Base-by-base conservation (phyloP, 192 early-diverging fungal genomes). In the Coemansia biformis region DNA sequence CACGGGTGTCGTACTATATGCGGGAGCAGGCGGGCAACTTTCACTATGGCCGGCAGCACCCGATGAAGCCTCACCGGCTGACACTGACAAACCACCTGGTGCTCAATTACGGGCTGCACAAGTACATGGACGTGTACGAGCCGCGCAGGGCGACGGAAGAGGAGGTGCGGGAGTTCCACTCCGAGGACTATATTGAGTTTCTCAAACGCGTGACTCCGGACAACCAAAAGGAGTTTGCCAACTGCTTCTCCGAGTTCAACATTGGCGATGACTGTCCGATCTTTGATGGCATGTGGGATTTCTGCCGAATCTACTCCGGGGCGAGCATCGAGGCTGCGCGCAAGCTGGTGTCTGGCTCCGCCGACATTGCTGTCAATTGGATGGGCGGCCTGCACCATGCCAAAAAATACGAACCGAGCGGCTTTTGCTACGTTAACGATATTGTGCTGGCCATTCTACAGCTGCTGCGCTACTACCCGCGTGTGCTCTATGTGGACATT, bases 181-280 rank as follows among this genome's bases (percentile, higher is more conserved):
- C 91, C 16, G 83, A 89, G 17, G 92, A 95, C 48, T 99, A 99
- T 58, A 89, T 99, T 30, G 90, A 95, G 13, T 99, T 99, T 63
- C 78, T 99, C 31, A 81, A 90, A 36, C 81, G 90, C 51, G 83
- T 90, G 0, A 88, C 86, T 1, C 84, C 85, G 0, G 85, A 84
- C 19, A 89, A 83, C 58, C 66, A 79, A 79, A 54, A 63, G 47
- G 34, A 61, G 26, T 78, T 79, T 49, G 59, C 70, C 48, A 74
- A 78, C 19, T 55, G 80, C 24, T 83, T 84, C 38, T 59, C 75
- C 14, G 72, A 80, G 35, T 88, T 90, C 64, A 98, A 98, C 51
- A 86, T 99, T 16, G 90, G 91, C 10, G 96, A 99, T 46, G 96
- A 99, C 72, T 97, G 94, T 50, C 96, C 96, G 4, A 87, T 96